Base-by-base conservation (phyloP, 2,329 filamentous ascomycete genomes). In the Botryotinia narcissicola region DNA sequence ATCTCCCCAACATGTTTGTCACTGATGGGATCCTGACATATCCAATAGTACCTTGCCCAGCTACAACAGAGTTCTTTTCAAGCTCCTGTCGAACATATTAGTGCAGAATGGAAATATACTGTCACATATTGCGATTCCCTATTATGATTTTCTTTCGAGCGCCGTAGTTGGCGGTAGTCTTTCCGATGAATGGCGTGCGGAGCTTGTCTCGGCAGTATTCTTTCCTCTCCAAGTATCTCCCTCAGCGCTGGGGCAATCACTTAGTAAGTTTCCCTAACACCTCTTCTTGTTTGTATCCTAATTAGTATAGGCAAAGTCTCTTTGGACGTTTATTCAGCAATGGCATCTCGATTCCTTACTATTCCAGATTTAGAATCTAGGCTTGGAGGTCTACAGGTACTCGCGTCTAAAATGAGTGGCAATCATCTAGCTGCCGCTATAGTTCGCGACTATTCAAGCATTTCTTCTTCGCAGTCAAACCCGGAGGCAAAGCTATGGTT, bases 401-500 rank as follows among this genome's bases (percentile, higher is more conserved):
- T 82, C 35, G 78, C 79, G 32, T 67, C 72, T 35, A 71, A 75
- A 10, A 67, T 80, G 9, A 75, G 80, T 73, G 69, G 81, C 18
- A 74, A 73, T 37, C 57, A 76, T 29, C 73, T 82, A 42, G 80
- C 79, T 63, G 75, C 75, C 48, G 77, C 79, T 70, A 67, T 81
- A 66, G 74, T 79, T 48, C 69, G 71, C 29, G 75, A 77, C 46
- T 78, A 77, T 37, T 74, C 77, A 46, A 75, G 73, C 14, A 75
- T 74, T 75, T 67, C 78, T 57, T 75, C 75, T 42, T 69, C 76
- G 44, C 73, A 76, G 32, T 74, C 79, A 32, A 61, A 74, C 16
- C 44, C 76, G 51, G 80, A 78, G 59, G 81, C 83, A 16, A 86
- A 89, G 54, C 81, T 93, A 57, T 91, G 90, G 85, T 85, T 93